Percentiles rank a stretch among this genome's conserved stretches.
These are phyloP conservation scores for Chlamydomonas asymmetrica DNA, from an alignment of 139 green algal genomes.

Conservation along the genomic window DNA sequence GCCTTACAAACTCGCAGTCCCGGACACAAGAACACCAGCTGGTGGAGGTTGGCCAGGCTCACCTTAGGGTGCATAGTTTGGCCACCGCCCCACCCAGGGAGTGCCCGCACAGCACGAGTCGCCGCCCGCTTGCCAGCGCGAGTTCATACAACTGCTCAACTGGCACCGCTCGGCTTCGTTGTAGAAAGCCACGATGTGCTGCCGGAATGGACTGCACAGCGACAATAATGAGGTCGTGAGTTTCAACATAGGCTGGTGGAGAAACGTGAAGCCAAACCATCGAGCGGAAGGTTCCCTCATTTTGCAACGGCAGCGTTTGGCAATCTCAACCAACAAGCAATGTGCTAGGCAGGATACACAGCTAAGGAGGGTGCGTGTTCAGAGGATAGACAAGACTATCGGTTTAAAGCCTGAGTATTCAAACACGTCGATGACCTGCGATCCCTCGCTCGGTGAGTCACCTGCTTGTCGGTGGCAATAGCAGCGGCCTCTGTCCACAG, in stretches of 20 bases:
- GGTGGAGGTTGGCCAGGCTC: not conserved
- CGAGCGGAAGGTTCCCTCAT: not conserved
- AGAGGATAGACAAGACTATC: not conserved
- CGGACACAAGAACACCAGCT: no score
- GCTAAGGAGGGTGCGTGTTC: not conserved
- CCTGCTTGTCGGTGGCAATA: constrained; percentile 32
- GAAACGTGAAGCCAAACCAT: not conserved
- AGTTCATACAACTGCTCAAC: constrained; percentile 61
- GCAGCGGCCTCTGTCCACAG: constrained; percentile 49
- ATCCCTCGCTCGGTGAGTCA: no score
- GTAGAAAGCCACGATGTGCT: constrained; percentile 69
- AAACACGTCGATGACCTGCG: no score
- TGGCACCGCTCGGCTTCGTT: constrained; percentile 45
- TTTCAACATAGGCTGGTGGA: not conserved
- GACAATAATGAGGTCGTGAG: not conserved
- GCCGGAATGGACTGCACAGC: constrained; percentile 30
- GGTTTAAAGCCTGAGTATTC: not conserved
- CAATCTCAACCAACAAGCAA: not conserved
- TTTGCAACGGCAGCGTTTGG: not conserved
- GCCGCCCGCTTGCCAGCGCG: constrained; percentile 39
- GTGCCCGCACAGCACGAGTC: constrained; percentile 74
- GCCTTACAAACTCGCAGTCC: no score
- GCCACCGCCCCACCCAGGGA: constrained; percentile 73
- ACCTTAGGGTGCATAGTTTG: constrained; percentile 63
- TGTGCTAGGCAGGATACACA: not conserved